Conservation (phyloP, 2,329 filamentous ascomycete species). For the Colletotrichum chlorophyti region DNA sequence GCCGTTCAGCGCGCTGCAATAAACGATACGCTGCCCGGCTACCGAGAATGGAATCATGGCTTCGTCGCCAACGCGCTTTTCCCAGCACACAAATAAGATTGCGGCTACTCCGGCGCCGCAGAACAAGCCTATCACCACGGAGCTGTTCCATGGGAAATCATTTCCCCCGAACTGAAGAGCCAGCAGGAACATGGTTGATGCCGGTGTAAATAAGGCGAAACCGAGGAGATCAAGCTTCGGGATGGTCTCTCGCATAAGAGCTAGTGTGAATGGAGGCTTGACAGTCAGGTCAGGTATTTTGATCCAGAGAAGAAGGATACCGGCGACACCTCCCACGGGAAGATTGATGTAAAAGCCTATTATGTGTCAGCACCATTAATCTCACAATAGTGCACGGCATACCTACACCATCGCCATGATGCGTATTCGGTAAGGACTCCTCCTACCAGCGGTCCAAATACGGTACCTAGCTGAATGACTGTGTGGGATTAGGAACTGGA, state of each 20-base stretch:
- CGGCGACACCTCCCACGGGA: conserved; percentile 47
- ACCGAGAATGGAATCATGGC: conserved; percentile 42
- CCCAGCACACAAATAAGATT: conserved; percentile 38
- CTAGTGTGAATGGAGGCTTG: conserved; percentile 37
- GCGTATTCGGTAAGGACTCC: conserved; percentile 45
- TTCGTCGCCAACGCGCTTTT: conserved; percentile 43
- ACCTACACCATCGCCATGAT: conserved; percentile 53
- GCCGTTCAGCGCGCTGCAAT: too few relatives aligned
- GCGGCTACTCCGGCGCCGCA: conserved; percentile 36
- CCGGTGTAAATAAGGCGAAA: conserved; percentile 35
- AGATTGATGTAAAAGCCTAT: conserved; percentile 56
- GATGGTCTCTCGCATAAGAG: conserved; percentile 13
- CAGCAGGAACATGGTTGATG: conserved; percentile 50
- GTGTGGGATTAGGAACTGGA: too few relatives aligned
- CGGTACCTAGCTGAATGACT: conserved; percentile 44
- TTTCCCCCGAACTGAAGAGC: conserved; percentile 52
- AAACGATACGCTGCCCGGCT: conserved; percentile 18
- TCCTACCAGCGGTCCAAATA: conserved; percentile 49
- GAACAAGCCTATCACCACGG: conserved; percentile 46
- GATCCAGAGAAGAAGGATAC: conserved; percentile 39
- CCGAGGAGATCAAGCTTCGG: conserved; percentile 35
- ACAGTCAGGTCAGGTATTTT: conserved; percentile 49
- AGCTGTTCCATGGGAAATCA: conserved; percentile 41
- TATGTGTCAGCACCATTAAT: too few relatives aligned
- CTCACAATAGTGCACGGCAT: background rate